These are phyloP conservation scores for Hsuehochloa calcarea DNA, from an alignment of 176 grass and related monocot species.

Conservation along the genomic window DNA sequence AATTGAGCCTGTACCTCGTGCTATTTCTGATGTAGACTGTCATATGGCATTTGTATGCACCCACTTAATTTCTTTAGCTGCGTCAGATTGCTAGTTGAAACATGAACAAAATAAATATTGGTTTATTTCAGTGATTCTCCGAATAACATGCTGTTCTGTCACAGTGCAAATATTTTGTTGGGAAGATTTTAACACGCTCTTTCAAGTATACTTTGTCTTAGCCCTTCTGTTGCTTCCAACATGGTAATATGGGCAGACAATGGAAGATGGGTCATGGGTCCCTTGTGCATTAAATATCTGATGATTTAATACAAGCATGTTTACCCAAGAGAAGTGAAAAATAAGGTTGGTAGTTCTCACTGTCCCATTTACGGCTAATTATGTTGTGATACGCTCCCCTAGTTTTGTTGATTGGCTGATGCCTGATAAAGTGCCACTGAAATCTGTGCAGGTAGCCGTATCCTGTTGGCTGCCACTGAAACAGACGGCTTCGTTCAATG, in stretches of 20 bases:
- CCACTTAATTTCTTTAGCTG: neutral
- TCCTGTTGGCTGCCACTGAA: neutral
- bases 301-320: neutral
- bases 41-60: neutral
- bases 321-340: neutral
- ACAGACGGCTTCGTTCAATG: neutral
- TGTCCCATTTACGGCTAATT: neutral
- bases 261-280: neutral
- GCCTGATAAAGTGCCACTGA: no score
- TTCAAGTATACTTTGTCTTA: neutral
- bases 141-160: neutral
- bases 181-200: neutral
- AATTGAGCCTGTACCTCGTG: neutral
- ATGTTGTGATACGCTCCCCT: neutral
- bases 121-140: neutral
- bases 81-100: neutral
- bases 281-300: neutral
- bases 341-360: neutral
- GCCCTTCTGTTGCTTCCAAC: neutral
- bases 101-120: neutral
- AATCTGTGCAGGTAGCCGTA: no score
- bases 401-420: neutral
- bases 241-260: neutral
- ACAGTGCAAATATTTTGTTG: neutral
- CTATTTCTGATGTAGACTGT: neutral